Conservation (phyloP, 345 rosid species). For the Populus alba region DNA sequence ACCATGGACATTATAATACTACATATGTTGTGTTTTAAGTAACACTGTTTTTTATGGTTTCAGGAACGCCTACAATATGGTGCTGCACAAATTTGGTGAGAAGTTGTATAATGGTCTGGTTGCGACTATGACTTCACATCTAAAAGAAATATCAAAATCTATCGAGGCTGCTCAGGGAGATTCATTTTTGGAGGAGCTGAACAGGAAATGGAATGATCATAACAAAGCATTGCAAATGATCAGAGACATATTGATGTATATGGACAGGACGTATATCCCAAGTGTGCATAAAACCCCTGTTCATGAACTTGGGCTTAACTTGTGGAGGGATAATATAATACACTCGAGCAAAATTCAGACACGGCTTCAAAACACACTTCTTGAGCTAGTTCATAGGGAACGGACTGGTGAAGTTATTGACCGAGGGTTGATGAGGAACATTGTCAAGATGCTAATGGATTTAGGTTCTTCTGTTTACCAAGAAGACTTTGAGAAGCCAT, state of each 20-base stretch:
- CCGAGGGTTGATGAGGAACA: constrained; percentile 87
- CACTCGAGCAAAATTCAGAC: constrained; percentile 69
- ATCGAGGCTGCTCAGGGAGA: constrained; percentile 95
- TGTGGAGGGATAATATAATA: constrained; percentile 88
- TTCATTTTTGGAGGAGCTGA: constrained; percentile 80
- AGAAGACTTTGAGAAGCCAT: constrained; percentile 93
- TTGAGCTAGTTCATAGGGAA: constrained; percentile 77
- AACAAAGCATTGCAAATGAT: constrained; percentile 98
- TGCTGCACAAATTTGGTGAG: constrained; percentile 93
- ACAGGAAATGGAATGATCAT: constrained; percentile 96
- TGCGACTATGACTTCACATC: constrained; percentile 83
- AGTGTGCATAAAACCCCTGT: constrained; percentile 81
- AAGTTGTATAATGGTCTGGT: constrained; percentile 80
- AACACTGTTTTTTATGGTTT: constrained; percentile 7
- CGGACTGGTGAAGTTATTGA: constrained; percentile 90
- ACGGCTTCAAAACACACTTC: constrained; percentile 73
- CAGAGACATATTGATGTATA: constrained; percentile 95
- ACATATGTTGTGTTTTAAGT: not conserved
- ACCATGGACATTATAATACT: not conserved
- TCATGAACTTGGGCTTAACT: constrained; percentile 82
- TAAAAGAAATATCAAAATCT: constrained; percentile 68
- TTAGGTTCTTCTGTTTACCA: constrained; percentile 90
- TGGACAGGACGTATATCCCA: constrained; percentile 90
- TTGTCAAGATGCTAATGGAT: constrained; percentile 92
- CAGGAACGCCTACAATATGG: constrained; percentile 99